phyloP scores from a whole-genome alignment of 129 eudicot genomes.

The Escallonia rubra region DNA sequence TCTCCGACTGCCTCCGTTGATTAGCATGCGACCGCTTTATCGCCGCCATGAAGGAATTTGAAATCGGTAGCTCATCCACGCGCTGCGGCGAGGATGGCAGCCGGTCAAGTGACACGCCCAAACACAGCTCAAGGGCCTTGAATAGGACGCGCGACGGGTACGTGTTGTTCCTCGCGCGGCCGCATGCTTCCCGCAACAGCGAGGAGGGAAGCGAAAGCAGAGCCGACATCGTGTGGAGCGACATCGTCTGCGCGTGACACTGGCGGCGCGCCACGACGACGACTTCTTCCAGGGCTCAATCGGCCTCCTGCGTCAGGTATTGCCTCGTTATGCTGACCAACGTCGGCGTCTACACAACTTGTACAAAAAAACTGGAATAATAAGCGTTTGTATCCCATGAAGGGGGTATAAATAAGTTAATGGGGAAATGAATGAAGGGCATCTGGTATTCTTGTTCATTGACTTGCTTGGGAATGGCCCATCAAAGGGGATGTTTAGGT shows the following conservation, averaged over 20 bases:
- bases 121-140: constrained; percentile 61
- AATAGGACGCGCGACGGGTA: constrained; percentile 58
- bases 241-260: constrained; percentile 58
- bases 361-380: no score
- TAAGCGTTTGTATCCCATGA: no score
- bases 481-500: no score
- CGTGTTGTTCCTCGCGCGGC: constrained; percentile 49
- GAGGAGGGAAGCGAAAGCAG: constrained; percentile 39
- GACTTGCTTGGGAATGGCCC: no score
- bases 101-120: constrained; percentile 20
- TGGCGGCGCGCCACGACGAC: constrained; percentile 57
- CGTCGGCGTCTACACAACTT: constrained; percentile 80
- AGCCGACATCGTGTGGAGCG: constrained; percentile 60
- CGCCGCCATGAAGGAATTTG: constrained; percentile 69
- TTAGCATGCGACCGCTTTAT: constrained; percentile 69
- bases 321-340: constrained; percentile 60
- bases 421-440: no score
- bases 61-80: constrained; percentile 39
- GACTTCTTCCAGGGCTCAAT: constrained; percentile 57
- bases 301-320: constrained; percentile 59
- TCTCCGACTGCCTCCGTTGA: constrained; percentile 59
- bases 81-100: no score
- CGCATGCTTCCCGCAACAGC: constrained; percentile 47
- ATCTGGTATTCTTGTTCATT: no score
- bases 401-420: no score